A percentile compares a stretch with the other conserved stretches of the same genome.
Evolutionary conservation across 2,329 filamentous ascomycete genomes (phyloP).

Genomic region (Emergomyces orientalis): DNA sequence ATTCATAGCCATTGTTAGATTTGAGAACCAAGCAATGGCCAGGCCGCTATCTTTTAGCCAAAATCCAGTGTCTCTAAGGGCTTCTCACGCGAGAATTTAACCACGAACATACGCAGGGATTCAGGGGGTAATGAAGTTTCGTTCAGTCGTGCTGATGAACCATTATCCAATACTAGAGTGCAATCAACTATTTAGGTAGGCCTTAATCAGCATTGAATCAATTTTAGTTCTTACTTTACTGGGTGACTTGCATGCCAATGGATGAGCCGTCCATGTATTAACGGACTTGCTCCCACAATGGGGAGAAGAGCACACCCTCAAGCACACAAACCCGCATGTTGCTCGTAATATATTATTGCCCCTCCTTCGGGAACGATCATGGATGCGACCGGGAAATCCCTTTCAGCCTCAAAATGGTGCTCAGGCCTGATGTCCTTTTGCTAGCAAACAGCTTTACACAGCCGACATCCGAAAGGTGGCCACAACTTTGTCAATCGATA

Average conservation of each 20-base stretch:
- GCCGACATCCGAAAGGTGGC: too few species aligned
- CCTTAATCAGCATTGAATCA: background rate
- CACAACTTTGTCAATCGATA: too few species aligned
- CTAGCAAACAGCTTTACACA: too few species aligned
- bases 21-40: background rate
- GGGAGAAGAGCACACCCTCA: background rate
- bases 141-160: background rate
- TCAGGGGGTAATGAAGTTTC: background rate
- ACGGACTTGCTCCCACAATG: background rate
- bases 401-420: background rate
- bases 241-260: background rate
- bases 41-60: background rate
- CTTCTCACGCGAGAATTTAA: background rate
- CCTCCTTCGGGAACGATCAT: background rate
- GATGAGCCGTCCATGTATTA: background rate
- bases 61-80: background rate
- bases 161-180: background rate
- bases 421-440: background rate
- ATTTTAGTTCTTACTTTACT: background rate
- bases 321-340: background rate
- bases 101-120: background rate
- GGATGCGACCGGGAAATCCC: background rate
- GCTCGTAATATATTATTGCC: background rate
- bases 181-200: background rate
- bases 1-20: background rate